phyloP scores from a whole-genome alignment of 1,139 yeast species.

The Lodderomyces parapsilosis region DNA sequence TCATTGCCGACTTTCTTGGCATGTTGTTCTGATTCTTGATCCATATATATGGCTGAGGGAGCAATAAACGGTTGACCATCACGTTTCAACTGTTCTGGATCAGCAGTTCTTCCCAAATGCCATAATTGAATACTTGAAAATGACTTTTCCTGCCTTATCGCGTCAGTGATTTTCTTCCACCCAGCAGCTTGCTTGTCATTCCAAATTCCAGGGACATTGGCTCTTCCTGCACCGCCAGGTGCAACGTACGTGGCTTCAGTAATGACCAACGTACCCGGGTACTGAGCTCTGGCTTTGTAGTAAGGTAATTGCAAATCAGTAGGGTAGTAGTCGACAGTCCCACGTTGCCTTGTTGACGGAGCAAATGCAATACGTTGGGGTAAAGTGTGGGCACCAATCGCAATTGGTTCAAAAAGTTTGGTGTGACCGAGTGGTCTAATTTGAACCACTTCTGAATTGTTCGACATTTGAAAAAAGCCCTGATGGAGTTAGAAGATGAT shows the following conservation, averaged over 20 bases:
- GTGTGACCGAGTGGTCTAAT: conserved; percentile 19
- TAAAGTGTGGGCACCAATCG: conserved; percentile 39
- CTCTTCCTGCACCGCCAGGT: conserved; percentile 33
- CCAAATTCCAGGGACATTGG: conserved; percentile 55
- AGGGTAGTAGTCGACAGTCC: conserved; percentile 41
- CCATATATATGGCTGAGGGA: conserved; percentile 25
- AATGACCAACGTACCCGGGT: conserved; percentile 56
- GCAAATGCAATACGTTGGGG: conserved; percentile 49
- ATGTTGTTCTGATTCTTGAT: conserved; percentile 22
- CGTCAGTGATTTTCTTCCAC: conserved; percentile 52
- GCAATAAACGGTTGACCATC: conserved; percentile 25
- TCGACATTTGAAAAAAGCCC: conserved; percentile 8
- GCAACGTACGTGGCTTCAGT: conserved; percentile 36
- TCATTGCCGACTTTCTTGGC: conserved; percentile 31
- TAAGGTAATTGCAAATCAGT: conserved; percentile 47
- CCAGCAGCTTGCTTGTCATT: conserved; percentile 42
- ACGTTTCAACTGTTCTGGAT: conserved; percentile 38
- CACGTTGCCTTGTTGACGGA: conserved; percentile 56
- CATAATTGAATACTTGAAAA: conserved; percentile 56
- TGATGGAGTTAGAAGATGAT: neutral
- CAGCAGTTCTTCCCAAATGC: conserved; percentile 58
- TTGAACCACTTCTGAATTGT: conserved; percentile 6
- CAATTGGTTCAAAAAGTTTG: conserved; percentile 48
- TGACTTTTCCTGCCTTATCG: conserved; percentile 54
- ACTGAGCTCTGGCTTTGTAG: conserved; percentile 51